Base-by-base conservation (phyloP, 1,284 basidiomycete species). In the Chiua sp. region DNA sequence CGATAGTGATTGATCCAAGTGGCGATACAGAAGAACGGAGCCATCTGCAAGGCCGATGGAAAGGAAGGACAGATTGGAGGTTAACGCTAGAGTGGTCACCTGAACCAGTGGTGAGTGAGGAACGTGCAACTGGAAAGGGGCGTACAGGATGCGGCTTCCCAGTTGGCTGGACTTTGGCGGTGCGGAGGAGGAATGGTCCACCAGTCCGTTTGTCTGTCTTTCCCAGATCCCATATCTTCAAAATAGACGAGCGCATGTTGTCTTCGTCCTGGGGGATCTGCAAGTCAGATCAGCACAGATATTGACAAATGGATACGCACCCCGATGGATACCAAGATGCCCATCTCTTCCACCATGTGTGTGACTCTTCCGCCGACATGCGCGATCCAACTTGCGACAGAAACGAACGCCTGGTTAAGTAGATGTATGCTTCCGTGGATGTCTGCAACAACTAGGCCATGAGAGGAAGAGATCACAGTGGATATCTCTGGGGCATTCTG, bases 11-110 rank as follows among this genome's bases (percentile, higher is more conserved):
- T 97, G 94, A 69, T 96, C 90, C 42, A 98, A 82, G 68, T 98
- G 93, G 6, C 94, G 88, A 72, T 96, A 96, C 22, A 98, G 82
- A 7, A 98, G 83, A 8, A 98, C 95, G 0, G 93, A 93, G n/a
- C 97, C 97, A 70, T 98, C 96, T 2, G 90, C 95, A 13, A 98
- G 84, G 11, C 95, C 97, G 47, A 98, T 85, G 7, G 96, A 92
- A 22, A 99, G 85, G 74, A 96, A 92, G 1, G 92, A 87, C 1
- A 98, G 82, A n/a, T 85, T 85, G 8, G 87, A 79, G 0, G 96
- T 93, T 30, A 96, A 79, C 0, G 96, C 91, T 15, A 98, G 79
- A 0, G 90, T 86, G 7, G 93, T 90, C 3, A 97, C 87, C 92
- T 94, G 56, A 61, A 10, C 18, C 47, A 7, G 52, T n/a, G 35